Percentiles rank a stretch among this genome's conserved stretches.
Evolutionary conservation across 1,139 yeast genomes (phyloP).

Genomic region (Pichia sp.): DNA sequence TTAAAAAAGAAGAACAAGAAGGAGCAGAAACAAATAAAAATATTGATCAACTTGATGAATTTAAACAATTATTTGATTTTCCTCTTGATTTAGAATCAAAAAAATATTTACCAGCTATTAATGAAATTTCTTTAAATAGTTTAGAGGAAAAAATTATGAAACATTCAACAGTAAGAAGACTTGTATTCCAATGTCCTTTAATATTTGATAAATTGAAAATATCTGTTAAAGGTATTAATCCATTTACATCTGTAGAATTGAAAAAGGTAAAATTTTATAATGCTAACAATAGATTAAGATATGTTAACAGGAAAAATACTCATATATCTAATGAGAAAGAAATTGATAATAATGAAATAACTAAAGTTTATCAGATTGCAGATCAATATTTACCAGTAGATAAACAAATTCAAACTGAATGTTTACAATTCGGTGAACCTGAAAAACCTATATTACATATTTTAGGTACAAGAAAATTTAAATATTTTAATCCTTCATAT

Average conservation of each 20-base stretch:
- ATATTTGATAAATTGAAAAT: constrained; percentile 49
- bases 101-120: constrained; percentile 24
- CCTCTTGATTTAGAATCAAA: constrained; percentile 15
- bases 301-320: constrained; percentile 47
- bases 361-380: constrained; percentile 40
- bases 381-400: constrained; percentile 37
- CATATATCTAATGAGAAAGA: constrained; percentile 41
- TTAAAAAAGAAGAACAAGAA: constrained; percentile 1
- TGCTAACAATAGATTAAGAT: constrained; percentile 43
- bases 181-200: constrained; percentile 57
- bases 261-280: constrained; percentile 38
- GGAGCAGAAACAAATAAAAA: constrained; percentile 25
- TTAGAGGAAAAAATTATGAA: constrained; percentile 48
- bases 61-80: constrained; percentile 38
- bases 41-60: constrained; percentile 42
- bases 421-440: constrained; percentile 30
- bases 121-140: constrained; percentile 39
- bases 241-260: constrained; percentile 45
- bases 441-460: constrained; percentile 44
- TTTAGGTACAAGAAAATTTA: constrained; percentile 56
- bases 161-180: constrained; percentile 55
- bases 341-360: constrained; percentile 31
- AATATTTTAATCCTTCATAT: constrained; percentile 44
- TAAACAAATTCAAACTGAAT: constrained; percentile 5
- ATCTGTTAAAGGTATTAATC: constrained; percentile 64